These are phyloP conservation scores for Fomitopsis pulvina DNA, from an alignment of 768 basidiomycete species.

Conservation along the genomic window DNA sequence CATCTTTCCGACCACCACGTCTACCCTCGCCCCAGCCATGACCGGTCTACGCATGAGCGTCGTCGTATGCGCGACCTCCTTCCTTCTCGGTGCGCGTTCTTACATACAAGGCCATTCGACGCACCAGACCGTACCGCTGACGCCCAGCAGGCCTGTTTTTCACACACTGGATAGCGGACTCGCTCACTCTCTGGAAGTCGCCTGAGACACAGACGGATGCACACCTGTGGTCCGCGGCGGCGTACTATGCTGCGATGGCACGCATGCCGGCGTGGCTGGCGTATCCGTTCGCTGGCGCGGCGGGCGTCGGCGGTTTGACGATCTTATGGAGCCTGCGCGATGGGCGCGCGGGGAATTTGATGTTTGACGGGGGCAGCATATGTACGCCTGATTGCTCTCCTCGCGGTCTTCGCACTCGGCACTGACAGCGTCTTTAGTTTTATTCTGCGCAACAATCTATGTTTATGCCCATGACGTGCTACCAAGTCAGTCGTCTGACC, in stretches of 20 bases:
- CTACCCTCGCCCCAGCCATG: slow-evolving; percentile 13
- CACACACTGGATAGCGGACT: slow-evolving; percentile 93
- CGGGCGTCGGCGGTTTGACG: slow-evolving; percentile 53
- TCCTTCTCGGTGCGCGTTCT: slow-evolving; percentile 56
- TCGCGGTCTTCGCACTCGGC: neutral
- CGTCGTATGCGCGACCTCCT: slow-evolving; percentile 73
- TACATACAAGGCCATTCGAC: neutral
- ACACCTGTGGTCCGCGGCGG: slow-evolving; percentile 75
- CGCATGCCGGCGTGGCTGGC: slow-evolving; percentile 52
- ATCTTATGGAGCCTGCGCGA: slow-evolving; percentile 77
- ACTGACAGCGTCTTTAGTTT: slow-evolving; percentile 39
- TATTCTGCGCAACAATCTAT: slow-evolving; percentile 63
- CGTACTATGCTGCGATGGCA: slow-evolving; percentile 75
- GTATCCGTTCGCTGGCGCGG: slow-evolving; percentile 51
- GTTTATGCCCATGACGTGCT: slow-evolving; percentile 75
- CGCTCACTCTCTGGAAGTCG: slow-evolving; percentile 82
- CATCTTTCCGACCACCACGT: slow-evolving; percentile 3
- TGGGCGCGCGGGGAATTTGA: slow-evolving; percentile 73
- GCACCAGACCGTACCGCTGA: neutral
- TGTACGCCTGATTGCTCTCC: slow-evolving; percentile 41
- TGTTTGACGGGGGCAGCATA: slow-evolving; percentile 89
- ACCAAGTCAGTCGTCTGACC: slow-evolving; percentile 50
- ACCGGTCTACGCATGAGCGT: slow-evolving; percentile 73
- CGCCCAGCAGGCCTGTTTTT: slow-evolving; percentile 58
- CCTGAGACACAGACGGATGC: slow-evolving; percentile 67